phyloP scores from a whole-genome alignment of 1,139 yeast species.

The Pichia sp. region DNA sequence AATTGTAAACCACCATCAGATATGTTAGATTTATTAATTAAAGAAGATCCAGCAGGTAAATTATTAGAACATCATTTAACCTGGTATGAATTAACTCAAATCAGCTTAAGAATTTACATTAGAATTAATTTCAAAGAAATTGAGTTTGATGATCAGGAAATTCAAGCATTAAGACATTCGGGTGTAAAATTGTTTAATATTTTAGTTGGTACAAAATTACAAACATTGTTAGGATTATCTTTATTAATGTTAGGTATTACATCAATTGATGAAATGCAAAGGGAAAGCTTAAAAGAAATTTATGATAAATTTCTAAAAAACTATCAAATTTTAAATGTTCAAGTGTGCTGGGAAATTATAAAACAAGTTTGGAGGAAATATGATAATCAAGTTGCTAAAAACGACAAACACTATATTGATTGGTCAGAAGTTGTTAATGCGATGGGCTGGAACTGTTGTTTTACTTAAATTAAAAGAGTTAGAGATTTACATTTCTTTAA shows the following conservation, averaged over 20 bases:
- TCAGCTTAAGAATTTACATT: slow-evolving; percentile 41
- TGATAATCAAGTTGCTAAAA: slow-evolving; percentile 15
- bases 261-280: slow-evolving; percentile 35
- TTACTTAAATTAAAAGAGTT: slow-evolving; percentile 13
- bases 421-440: slow-evolving; percentile 28
- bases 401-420: slow-evolving; percentile 19
- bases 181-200: slow-evolving; percentile 33
- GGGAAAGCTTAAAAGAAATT: slow-evolving; percentile 34
- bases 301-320: slow-evolving; percentile 29
- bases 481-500: background rate
- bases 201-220: slow-evolving; percentile 42
- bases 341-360: slow-evolving; percentile 26
- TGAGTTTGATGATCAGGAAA: slow-evolving; percentile 41
- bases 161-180: slow-evolving; percentile 34
- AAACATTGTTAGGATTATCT: slow-evolving; percentile 46
- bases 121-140: slow-evolving; percentile 39
- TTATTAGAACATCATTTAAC: slow-evolving; percentile 43
- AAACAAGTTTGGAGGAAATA: slow-evolving; percentile 24
- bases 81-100: slow-evolving; percentile 44
- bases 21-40: slow-evolving; percentile 30
- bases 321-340: slow-evolving; percentile 26
- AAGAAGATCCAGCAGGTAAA: slow-evolving; percentile 23
- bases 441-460: slow-evolving; percentile 29
- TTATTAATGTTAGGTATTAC: slow-evolving; percentile 46
- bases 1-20: slow-evolving; percentile 38